These are phyloP conservation scores for Silene noctiflora DNA, from an alignment of 179 eudicot species.

Conservation along the genomic window DNA sequence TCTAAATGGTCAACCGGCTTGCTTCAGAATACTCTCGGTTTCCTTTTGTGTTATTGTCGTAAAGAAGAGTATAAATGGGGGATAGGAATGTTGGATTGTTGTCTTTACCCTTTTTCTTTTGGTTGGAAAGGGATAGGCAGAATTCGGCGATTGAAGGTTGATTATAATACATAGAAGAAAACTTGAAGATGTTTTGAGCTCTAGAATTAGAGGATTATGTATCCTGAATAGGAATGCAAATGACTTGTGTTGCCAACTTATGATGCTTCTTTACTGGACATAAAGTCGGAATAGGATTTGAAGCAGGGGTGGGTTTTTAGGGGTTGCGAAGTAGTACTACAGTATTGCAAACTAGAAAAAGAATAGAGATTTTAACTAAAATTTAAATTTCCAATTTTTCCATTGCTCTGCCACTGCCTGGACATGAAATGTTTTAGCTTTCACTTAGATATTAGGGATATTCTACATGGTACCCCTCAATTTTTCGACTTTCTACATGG, in stretches of 20 bases:
- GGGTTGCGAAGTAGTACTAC: too few species aligned
- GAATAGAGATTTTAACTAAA: not conserved
- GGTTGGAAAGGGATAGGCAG: not conserved
- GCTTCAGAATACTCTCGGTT: not conserved
- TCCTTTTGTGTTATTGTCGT: not conserved
- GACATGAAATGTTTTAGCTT: too few species aligned
- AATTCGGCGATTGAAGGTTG: not conserved
- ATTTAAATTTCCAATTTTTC: too few species aligned
- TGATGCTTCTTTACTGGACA: too few species aligned
- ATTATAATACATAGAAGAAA: not conserved
- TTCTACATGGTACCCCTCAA: too few species aligned
- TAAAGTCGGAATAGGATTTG: too few species aligned
- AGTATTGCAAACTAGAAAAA: too few species aligned
- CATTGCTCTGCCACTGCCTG: too few species aligned
- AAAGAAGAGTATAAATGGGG: not conserved
- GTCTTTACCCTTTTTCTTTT: not conserved
- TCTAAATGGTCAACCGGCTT: not conserved
- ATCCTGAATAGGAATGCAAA: not conserved
- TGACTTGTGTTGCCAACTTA: not conserved
- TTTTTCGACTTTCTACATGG: too few species aligned
- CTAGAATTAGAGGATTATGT: not conserved
- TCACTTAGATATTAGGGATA: too few species aligned
- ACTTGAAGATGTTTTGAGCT: not conserved
- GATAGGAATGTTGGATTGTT: not conserved
- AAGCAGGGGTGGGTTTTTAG: not conserved